Conservation (phyloP, 331 rosid genomes). For the Quercus lobata region DNA sequence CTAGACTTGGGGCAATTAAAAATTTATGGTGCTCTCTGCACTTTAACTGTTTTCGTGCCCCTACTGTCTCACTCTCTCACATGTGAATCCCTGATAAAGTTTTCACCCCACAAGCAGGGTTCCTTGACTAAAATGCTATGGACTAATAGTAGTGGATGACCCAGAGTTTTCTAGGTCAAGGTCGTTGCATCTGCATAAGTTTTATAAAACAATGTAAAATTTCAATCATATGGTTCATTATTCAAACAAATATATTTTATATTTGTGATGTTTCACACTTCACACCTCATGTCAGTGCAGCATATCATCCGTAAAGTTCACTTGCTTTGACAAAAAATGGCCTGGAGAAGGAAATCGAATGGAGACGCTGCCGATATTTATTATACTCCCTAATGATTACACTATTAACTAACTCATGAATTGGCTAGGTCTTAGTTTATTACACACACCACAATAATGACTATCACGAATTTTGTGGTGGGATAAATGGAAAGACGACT, state of each 20-base stretch:
- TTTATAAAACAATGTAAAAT: neutral
- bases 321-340: too few relatives aligned
- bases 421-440: neutral
- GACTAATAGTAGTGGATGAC: conserved; percentile 23
- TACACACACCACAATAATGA: too few relatives aligned
- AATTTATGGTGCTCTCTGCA: neutral
- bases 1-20: conserved; percentile 12
- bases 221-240: neutral
- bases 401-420: neutral
- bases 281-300: too few relatives aligned
- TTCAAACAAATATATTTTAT: conserved; percentile 2
- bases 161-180: conserved; percentile 7
- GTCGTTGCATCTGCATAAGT: conserved; percentile 11
- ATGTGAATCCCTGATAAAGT: neutral
- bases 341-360: neutral
- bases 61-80: neutral
- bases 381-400: neutral
- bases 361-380: neutral
- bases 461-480: too few relatives aligned
- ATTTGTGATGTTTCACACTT: conserved; percentile 11
- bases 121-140: conserved; percentile 6
- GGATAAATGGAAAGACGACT: too few relatives aligned
- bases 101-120: neutral
- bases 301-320: too few relatives aligned
- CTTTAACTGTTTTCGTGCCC: too few relatives aligned